These are phyloP conservation scores for Cardamine resedifolia DNA, from an alignment of 345 rosid species.

Conservation along the genomic window DNA sequence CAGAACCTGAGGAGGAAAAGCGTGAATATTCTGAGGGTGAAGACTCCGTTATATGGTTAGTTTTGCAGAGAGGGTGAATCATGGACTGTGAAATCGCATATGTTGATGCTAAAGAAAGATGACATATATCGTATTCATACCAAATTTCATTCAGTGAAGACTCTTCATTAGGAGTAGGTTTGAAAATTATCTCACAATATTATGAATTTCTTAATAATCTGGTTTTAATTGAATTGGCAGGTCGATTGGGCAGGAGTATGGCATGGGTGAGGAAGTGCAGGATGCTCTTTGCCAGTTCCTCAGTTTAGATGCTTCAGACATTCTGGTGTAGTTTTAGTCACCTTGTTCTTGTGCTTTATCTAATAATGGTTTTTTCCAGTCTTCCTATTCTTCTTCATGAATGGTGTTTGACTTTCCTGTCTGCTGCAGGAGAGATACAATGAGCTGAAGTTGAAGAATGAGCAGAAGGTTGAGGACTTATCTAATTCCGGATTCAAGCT, in stretches of 20 bases:
- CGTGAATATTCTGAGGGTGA: constrained; percentile 80
- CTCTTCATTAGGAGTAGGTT: constrained; percentile 1
- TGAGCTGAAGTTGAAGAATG: constrained; percentile 58
- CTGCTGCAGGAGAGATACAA: constrained; percentile 74
- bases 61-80: constrained; percentile 13
- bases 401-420: constrained; percentile 17
- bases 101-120: constrained; percentile 16
- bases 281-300: constrained; percentile 63
- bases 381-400: constrained; percentile 20
- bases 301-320: constrained; percentile 59
- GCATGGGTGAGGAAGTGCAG: constrained; percentile 66
- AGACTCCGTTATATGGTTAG: constrained; percentile 83
- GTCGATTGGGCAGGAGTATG: constrained; percentile 76
- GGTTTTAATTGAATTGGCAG: constrained; percentile 48
- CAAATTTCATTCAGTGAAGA: background rate
- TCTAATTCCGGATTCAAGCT: constrained; percentile 48
- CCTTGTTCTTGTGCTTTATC: constrained; percentile 18
- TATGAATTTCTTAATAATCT: background rate
- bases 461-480: constrained; percentile 44
- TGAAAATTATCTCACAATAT: background rate
- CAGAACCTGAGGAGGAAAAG: constrained; percentile 75
- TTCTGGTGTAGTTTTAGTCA: constrained; percentile 55
- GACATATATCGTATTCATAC: background rate
- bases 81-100: constrained; percentile 2
- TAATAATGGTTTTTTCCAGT: constrained; percentile 14